Evolutionary conservation across 2,329 filamentous ascomycete genomes (phyloP), one percentile per base, ranked within the genome.

Genomic region (Ciborinia camelliae): DNA sequence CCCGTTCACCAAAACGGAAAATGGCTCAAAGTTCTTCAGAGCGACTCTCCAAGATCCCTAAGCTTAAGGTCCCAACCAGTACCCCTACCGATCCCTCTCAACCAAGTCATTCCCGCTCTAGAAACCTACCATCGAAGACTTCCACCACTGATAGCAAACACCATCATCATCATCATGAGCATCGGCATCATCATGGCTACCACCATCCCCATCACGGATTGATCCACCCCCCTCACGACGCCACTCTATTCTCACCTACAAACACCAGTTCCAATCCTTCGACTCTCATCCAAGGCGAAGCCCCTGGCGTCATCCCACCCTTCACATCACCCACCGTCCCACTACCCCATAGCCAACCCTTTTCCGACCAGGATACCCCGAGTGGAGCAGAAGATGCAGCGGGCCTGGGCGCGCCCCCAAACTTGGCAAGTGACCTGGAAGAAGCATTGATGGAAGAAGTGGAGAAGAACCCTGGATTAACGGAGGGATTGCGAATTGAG

Each of bases 391-490:
- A 41, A 52, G 43, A 53, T 39, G 32, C 32, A 12, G 23, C 35
- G 10, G 30, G 48, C 20, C 1, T 52, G 8, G 58, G 58, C 3
- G 58, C 47, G 3, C 32, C 47, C 4, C 58, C 47, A 15, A 61
- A 61, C 41, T 9, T 61, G 18, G 58, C 45, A 12, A 39, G 12
- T 10, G 58, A 61, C n/a, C n/a, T 61, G 10, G 58, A 61, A 30
- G 58, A 52, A 8, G 58, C 58, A 8, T 52, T 61, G 12, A 61
- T 50, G 47, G 58, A 51, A 12, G 58, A 53, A 23, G 35, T 61
- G 2, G 20, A 52, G 18, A 51, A 41, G 35, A 53, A 61, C 41
- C 47, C 47, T 26, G 47, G 23, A 12, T 39, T 61, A 18, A 10
- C 45, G 14, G 18, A 39, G 14, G 47, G 58, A 6, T 20, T 45